A percentile compares a stretch with the other conserved stretches of the same genome.
These are phyloP conservation scores for Paradendryphiella salina DNA, from an alignment of 2,329 filamentous ascomycete species.

Conservation along the genomic window DNA sequence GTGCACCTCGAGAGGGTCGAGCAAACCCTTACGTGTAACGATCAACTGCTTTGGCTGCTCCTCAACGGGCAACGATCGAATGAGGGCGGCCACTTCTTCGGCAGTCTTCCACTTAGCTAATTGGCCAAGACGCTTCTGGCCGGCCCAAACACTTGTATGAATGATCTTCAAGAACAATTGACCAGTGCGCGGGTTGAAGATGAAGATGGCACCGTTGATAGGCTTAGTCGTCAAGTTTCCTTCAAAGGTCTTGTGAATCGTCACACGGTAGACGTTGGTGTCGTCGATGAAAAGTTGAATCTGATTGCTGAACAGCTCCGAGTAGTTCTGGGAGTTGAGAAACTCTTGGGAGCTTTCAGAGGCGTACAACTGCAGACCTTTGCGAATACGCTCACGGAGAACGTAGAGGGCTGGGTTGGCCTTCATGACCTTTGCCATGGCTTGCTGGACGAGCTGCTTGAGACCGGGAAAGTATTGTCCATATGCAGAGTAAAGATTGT, in stretches of 20 bases:
- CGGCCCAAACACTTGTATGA: slow-evolving; percentile 98
- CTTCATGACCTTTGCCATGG: slow-evolving; percentile 99
- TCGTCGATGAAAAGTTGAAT: slow-evolving; percentile 99
- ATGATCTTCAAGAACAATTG: slow-evolving; percentile 99
- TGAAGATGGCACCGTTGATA: slow-evolving; percentile 99
- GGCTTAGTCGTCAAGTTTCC: slow-evolving; percentile 98
- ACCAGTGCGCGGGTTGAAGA: slow-evolving; percentile 98
- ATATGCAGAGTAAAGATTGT: slow-evolving; percentile 97
- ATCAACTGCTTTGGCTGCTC: slow-evolving; percentile 99
- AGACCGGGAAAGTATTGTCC: slow-evolving; percentile 98
- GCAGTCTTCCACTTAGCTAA: slow-evolving; percentile 99
- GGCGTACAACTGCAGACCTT: slow-evolving; percentile 95
- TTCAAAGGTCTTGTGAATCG: slow-evolving; percentile 99
- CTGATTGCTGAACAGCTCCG: slow-evolving; percentile 97
- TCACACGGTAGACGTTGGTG: slow-evolving; percentile 98
- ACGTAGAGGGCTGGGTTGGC: slow-evolving; percentile 97
- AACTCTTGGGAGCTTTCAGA: slow-evolving; percentile 99
- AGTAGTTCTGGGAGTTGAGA: slow-evolving; percentile 98
- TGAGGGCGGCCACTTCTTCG: slow-evolving; percentile 97
- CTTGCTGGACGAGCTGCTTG: slow-evolving; percentile 93
- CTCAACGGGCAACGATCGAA: slow-evolving; percentile 92
- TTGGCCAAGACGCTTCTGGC: slow-evolving; percentile 97
- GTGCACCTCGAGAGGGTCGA: slow-evolving; percentile 96
- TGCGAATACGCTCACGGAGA: slow-evolving; percentile 93
- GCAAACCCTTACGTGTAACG: slow-evolving; percentile 92